Evolutionary conservation across 225 moss, liverwort and hornwort genomes (phyloP).

Genomic region (Polytrichum formosum): DNA sequence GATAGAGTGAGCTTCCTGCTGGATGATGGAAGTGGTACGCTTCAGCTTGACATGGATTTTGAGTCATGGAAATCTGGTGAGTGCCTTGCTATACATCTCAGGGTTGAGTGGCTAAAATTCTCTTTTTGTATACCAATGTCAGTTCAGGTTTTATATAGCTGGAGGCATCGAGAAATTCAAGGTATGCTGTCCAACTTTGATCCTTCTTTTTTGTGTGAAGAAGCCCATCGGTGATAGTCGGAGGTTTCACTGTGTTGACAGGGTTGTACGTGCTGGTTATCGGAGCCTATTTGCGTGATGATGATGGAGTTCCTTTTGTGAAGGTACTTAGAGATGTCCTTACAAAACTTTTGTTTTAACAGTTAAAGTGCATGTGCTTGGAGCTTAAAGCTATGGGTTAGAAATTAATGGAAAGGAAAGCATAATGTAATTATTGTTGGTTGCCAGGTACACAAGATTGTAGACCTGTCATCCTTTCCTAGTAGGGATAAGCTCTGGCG

Average conservation of each 20-base stretch:
- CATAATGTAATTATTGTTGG: conserved; percentile 3
- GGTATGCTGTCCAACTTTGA: too few species aligned
- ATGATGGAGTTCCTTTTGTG: conserved; percentile 34
- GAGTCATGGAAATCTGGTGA: conserved; percentile 57
- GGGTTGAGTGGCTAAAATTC: too few species aligned
- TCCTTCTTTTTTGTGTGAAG: too few species aligned
- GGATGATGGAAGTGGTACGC: conserved; percentile 78
- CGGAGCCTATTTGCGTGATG: conserved; percentile 39
- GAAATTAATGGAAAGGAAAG: too few species aligned
- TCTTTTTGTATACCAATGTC: too few species aligned
- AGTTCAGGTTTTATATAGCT: too few species aligned
- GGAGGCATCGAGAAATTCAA: too few species aligned
- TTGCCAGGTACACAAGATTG: conserved; percentile 84
- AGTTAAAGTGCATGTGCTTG: too few species aligned
- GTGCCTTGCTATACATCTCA: background rate
- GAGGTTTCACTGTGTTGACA: conserved; percentile 4
- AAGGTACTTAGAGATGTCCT: conserved; percentile 29
- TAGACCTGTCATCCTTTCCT: conserved; percentile 65
- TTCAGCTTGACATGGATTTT: conserved; percentile 41
- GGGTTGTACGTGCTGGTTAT: conserved; percentile 67
- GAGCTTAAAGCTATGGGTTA: too few species aligned
- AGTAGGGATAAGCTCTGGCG: conserved; percentile 76
- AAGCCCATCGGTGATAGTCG: too few species aligned
- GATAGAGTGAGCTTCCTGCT: conserved; percentile 56
- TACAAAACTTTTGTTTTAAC: background rate